Conservation (phyloP, 805 yeast species). For the Wickerhamiella parazyma region DNA sequence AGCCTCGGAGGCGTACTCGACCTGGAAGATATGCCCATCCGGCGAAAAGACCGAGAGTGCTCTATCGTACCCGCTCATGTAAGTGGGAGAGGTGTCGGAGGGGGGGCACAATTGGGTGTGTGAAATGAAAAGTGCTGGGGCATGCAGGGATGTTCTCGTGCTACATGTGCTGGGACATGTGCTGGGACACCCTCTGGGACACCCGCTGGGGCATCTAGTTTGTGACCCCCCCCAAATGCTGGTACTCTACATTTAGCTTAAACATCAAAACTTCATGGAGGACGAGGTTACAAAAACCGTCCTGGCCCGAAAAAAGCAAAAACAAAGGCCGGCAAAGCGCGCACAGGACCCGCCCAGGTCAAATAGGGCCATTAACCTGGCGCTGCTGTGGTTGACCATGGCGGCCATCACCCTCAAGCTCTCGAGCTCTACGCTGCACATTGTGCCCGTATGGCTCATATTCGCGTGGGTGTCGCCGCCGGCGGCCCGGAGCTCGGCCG, state of each 20-base stretch:
- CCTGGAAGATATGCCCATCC: constrained; percentile 98
- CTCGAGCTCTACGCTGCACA: neutral
- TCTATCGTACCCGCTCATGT: constrained; percentile 98
- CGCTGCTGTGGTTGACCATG: neutral
- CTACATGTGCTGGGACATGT: no score
- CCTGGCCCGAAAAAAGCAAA: neutral
- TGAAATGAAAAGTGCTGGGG: no score
- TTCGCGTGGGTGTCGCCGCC: neutral
- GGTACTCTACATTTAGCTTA: no score
- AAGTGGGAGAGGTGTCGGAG: no score
- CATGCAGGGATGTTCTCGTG: no score
- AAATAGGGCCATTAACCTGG: neutral
- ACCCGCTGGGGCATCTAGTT: no score
- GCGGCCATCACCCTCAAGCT: neutral
- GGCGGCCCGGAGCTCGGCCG: neutral
- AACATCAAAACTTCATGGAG: no score
- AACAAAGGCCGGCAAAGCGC: neutral
- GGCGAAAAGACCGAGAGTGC: constrained; percentile 98
- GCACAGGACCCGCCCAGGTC: neutral
- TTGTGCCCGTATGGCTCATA: neutral
- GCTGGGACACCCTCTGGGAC: no score
- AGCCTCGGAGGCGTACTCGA: constrained; percentile 94
- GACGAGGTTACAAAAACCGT: neutral
- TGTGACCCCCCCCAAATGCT: no score
- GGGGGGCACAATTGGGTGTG: no score